Conservation (phyloP, 495 filamentous ascomycete species). For the Gamarada debralockiae region DNA sequence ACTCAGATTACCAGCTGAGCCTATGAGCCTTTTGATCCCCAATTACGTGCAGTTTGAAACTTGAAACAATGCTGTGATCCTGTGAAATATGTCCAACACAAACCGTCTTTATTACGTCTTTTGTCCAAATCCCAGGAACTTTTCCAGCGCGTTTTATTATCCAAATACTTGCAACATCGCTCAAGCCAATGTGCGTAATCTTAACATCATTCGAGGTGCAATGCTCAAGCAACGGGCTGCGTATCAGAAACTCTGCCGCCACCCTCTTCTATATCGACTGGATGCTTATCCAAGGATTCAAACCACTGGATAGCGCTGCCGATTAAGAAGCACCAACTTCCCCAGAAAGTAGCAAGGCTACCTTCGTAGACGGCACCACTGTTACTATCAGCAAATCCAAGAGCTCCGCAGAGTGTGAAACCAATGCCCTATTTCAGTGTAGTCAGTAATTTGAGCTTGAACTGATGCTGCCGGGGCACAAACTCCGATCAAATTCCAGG, state of each 20-base stretch:
- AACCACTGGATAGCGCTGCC: conserved; percentile 63
- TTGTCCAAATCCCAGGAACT: too few relatives aligned
- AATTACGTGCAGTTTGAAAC: too few relatives aligned
- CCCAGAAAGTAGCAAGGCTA: conserved; percentile 60
- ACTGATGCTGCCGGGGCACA: background rate
- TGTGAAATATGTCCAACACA: too few relatives aligned
- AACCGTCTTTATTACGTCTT: too few relatives aligned
- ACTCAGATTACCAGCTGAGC: too few relatives aligned
- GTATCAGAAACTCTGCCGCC: conserved; percentile 8
- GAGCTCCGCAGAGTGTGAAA: conserved; percentile 63
- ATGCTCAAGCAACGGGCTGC: conserved; percentile 3
- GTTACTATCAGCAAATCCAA: conserved; percentile 48
- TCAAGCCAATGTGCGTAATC: too few relatives aligned
- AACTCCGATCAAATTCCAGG: conserved; percentile 41
- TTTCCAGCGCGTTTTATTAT: too few relatives aligned
- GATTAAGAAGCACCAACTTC: conserved; percentile 66
- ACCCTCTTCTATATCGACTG: conserved; percentile 40
- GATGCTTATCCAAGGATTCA: conserved; percentile 57
- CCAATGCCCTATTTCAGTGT: conserved; percentile 42
- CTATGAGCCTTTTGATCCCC: too few relatives aligned
- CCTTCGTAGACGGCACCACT: conserved; percentile 55
- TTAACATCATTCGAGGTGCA: too few relatives aligned
- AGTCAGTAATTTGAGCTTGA: background rate
- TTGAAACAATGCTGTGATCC: too few relatives aligned
- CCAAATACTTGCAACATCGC: too few relatives aligned